phyloP scores from a whole-genome alignment of 306 rosid genomes.

The Vicia villosa region DNA sequence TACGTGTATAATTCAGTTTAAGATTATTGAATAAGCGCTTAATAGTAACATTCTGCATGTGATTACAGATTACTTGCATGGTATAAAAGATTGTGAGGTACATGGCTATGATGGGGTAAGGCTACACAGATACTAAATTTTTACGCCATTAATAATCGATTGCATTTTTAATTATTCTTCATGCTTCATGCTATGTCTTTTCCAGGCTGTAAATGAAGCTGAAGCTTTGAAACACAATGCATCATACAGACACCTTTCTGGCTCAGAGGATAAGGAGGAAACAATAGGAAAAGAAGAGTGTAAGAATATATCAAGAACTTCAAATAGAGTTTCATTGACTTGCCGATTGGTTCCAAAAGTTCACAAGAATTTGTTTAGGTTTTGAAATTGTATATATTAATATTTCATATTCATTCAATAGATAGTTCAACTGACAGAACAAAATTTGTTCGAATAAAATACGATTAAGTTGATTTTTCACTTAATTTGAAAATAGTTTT shows the following conservation, averaged over 20 bases:
- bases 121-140: background rate
- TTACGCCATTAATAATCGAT: background rate
- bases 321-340: conserved; percentile 72
- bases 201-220: conserved; percentile 69
- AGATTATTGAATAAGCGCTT: background rate
- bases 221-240: conserved; percentile 48
- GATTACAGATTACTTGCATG: conserved; percentile 84
- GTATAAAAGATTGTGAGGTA: conserved; percentile 55
- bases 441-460: too few species aligned
- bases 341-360: conserved; percentile 80
- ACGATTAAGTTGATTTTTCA: too few species aligned
- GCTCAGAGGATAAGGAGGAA: conserved; percentile 39
- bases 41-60: background rate
- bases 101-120: conserved; percentile 71
- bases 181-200: conserved; percentile 31
- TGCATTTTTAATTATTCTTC: conserved; percentile 18
- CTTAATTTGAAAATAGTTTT: too few species aligned
- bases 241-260: conserved; percentile 24
- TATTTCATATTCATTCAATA: background rate
- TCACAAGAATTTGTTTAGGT: conserved; percentile 71
- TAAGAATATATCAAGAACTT: conserved; percentile 54
- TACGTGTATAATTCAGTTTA: background rate
- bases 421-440: background rate
- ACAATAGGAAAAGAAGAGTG: conserved; percentile 30
- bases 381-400: conserved; percentile 37